Evolutionary conservation across 2,329 filamentous ascomycete species (phyloP), one percentile per base, ranked within the genome.

Genomic region (Metarhizium humberi): DNA sequence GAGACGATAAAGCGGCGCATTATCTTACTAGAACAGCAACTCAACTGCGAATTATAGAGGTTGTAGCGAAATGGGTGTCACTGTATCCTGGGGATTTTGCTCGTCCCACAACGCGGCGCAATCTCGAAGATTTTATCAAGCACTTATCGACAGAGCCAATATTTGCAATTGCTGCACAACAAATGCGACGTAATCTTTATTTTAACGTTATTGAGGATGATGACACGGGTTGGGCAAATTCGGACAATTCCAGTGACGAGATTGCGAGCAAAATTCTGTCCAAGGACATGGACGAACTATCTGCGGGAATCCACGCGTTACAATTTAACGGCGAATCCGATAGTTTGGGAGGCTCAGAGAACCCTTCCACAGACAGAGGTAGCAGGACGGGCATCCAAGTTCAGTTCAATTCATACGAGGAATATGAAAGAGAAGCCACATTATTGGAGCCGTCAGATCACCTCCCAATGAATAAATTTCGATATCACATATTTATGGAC

Each of bases 41-140:
- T 5, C 92, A 96, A 67, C 78, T 96, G 54, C 84, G 92, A 52
- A 88, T 92, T 58, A 85, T 96, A 43, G 86, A 88, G 61, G 84
- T 94, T 6, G 75, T 97, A 56, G 89, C 90, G 5, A 88, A 89
- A 67, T 99, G 94, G 94, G 86, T 95, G 1, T 85, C 86, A 16
- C 77, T 86, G 47, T 97, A 97, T 69, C 92, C 94, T 0, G 92
- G 91, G 16, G 94, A 99, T 69, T 96, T 97, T 75, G 91, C 91
- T 1, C 85, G 87, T 58, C 80, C 86, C 2, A 79, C 79, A 25
- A 95, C 90, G 2, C 84, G 85, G 60, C 82, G 80, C 60, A 83
- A 81, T 36, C 75, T 96, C 43, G 82, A 86, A 51, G 84, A 84
- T 29, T 94, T 99, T 64, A 86, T 95, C 40, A 73, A 76, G 18